Evolutionary conservation across 1,139 yeast genomes (phyloP), one percentile per base, ranked within the genome.

Genomic region (Lodderomyces elongisporus): DNA sequence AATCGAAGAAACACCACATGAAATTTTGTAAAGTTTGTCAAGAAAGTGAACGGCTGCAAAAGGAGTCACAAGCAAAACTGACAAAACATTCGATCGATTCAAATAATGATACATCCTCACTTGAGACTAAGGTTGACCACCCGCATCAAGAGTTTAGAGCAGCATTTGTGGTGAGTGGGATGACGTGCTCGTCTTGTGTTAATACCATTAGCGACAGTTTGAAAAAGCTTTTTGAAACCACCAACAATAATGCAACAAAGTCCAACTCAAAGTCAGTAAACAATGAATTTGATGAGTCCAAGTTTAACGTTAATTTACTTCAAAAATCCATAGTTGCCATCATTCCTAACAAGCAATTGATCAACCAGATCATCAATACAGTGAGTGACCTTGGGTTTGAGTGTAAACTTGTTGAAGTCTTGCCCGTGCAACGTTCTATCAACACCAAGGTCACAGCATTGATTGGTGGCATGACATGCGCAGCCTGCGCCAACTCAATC

Each of bases 401-500:
- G 9, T 73, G 81, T 34, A 69, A 66, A 16, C 56, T 82, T 14
- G 51, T 76, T 3, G 88, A 81, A 43, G 62, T 81, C 3, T 49
- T 77, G 18, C 88, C 87, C 0, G 69, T 79, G 3, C 67, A 66
- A 25, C 60, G 72, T 28, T 58, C 74, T 2, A 51, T 60, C 8
- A 67, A 65, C 39, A 70, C 66, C 41, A 72, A 69, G 45, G 70
- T 80, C 5, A 61, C 66, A 6, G 87, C 85, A 2, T 57, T 76
- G 0, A 74, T 83, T 32, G 84, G 81, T 3, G 91, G 91, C 4
- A 81, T 83, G 56, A 77, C 88, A 0, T 83, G 91, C 58, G 77
- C 84, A 4, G 76, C 87, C 0, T 83, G 93, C 52, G 76, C 77
- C 1, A 66, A 66, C 31, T 62, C 87, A 0, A 75, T 83, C 21